These are phyloP conservation scores for Medicago truncatula DNA, from an alignment of 306 rosid species.

Conservation along the genomic window DNA sequence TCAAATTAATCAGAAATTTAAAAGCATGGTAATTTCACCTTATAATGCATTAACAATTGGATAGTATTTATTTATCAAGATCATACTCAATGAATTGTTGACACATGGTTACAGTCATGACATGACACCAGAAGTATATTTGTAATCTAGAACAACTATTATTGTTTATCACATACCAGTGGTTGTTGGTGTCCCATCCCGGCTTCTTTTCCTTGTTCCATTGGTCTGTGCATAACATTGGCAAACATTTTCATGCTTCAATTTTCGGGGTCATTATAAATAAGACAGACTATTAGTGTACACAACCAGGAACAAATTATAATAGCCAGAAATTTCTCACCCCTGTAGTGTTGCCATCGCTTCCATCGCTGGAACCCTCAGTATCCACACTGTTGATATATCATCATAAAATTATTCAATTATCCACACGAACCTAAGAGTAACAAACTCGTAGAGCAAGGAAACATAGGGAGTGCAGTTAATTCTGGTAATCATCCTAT, in stretches of 20 bases:
- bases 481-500: constrained; percentile 2
- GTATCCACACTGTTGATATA: constrained; percentile 67
- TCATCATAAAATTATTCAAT: constrained; percentile 43
- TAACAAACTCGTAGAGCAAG: constrained; percentile 19
- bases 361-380: constrained; percentile 86
- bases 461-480: constrained; percentile 12
- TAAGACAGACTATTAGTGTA: constrained; percentile 25
- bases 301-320: constrained; percentile 10
- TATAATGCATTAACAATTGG: constrained; percentile 2
- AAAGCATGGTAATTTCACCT: constrained; percentile 8
- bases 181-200: constrained; percentile 67
- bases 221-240: constrained; percentile 63
- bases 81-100: constrained; percentile 23
- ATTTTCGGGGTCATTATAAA: constrained; percentile 28
- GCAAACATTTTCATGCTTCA: constrained; percentile 32
- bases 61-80: constrained; percentile 1
- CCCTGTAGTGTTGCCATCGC: constrained; percentile 77
- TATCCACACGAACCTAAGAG: constrained; percentile 34
- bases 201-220: constrained; percentile 80
- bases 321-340: constrained; percentile 53
- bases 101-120: constrained; percentile 23
- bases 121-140: constrained; percentile 17
- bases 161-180: constrained; percentile 63
- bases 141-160: constrained; percentile 38
- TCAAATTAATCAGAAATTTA: constrained; percentile 4